Evolutionary conservation across 2,329 filamentous ascomycete species (phyloP).

Genomic region (Endoconidiophora polonica): DNA sequence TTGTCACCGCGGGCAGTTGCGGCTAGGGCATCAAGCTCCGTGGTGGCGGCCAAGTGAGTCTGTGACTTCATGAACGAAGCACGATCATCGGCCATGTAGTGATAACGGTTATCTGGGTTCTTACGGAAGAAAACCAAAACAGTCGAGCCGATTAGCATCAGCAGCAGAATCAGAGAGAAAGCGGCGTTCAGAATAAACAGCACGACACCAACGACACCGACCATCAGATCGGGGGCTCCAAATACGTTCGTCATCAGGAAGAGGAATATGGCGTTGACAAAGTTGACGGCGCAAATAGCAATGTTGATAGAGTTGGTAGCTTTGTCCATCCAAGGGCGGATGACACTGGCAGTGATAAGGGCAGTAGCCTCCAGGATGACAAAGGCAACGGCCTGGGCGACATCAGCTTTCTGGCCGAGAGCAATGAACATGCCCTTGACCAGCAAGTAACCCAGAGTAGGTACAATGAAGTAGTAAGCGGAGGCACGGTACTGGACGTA

Average conservation of each 20-base stretch:
- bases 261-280: constrained; percentile 76
- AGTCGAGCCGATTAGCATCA: constrained; percentile 54
- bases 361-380: constrained; percentile 67
- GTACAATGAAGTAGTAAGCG: constrained; percentile 87
- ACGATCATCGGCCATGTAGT: constrained; percentile 91
- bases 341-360: constrained; percentile 59
- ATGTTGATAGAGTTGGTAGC: constrained; percentile 96
- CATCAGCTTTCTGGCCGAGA: constrained; percentile 53
- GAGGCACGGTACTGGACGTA: constrained; percentile 95
- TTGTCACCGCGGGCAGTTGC: constrained; percentile 80
- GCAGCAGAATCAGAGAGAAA: constrained; percentile 64
- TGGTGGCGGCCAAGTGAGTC: constrained; percentile 57
- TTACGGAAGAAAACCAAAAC: constrained; percentile 64
- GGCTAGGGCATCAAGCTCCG: constrained; percentile 77
- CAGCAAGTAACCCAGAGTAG: constrained; percentile 60
- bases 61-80: constrained; percentile 97
- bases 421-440: constrained; percentile 81
- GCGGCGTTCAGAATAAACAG: constrained; percentile 78
- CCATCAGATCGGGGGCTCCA: constrained; percentile 64
- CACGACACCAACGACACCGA: constrained; percentile 73
- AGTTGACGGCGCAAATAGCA: constrained; percentile 75
- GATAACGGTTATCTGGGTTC: constrained; percentile 88
- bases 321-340: constrained; percentile 97
- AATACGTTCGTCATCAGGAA: constrained; percentile 81
- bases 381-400: constrained; percentile 65